These are phyloP conservation scores for Amyloporia xantha DNA, from an alignment of 768 basidiomycete genomes.

Conservation along the genomic window DNA sequence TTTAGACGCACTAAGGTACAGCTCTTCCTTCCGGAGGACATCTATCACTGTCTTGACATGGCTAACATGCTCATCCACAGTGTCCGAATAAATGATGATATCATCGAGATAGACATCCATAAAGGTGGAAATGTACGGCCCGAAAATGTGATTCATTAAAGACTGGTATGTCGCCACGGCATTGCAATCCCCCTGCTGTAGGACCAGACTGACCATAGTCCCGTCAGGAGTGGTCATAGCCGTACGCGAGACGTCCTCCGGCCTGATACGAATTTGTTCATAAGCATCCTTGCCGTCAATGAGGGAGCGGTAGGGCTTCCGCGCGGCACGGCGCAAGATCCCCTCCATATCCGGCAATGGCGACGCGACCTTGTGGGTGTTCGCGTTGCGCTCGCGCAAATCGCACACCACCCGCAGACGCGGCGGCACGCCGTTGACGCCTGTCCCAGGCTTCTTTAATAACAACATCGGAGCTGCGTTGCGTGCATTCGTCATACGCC, in stretches of 20 bases:
- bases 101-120: slow-evolving; percentile 29
- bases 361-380: slow-evolving; percentile 18
- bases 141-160: slow-evolving; percentile 24
- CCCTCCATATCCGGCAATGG: slow-evolving; percentile 23
- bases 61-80: slow-evolving; percentile 19
- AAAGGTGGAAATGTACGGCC: slow-evolving; percentile 21
- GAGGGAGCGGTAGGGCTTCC: slow-evolving; percentile 10
- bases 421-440: slow-evolving; percentile 6
- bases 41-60: slow-evolving; percentile 14
- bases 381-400: slow-evolving; percentile 15
- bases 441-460: slow-evolving; percentile 20
- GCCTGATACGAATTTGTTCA: slow-evolving; percentile 22
- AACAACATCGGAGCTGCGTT: slow-evolving; percentile 30
- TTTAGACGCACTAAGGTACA: slow-evolving; percentile 19
- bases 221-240: slow-evolving; percentile 24
- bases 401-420: slow-evolving; percentile 10
- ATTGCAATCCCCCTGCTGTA: slow-evolving; percentile 29
- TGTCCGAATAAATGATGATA: slow-evolving; percentile 27
- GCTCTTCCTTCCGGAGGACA: slow-evolving; percentile 5
- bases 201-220: slow-evolving; percentile 23
- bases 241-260: slow-evolving; percentile 16
- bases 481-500: slow-evolving; percentile 20
- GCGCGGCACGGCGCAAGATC: slow-evolving; percentile 14
- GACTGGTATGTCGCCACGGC: slow-evolving; percentile 25
- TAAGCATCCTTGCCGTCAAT: slow-evolving; percentile 25